Conservation (phyloP, 2,329 filamentous ascomycete species). For the Plectosphaerella sp. region DNA sequence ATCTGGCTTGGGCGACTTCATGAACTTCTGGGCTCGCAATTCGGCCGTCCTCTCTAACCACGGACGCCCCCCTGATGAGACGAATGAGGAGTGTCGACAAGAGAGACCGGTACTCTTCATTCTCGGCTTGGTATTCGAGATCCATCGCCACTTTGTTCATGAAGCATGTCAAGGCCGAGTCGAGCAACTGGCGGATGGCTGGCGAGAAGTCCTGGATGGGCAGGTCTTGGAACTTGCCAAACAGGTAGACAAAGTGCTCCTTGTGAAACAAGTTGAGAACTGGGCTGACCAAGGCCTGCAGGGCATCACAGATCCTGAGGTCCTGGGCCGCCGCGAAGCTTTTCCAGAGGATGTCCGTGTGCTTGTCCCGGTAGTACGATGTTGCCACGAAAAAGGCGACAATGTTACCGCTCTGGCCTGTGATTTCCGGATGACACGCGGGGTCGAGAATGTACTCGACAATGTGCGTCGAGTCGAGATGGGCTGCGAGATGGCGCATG, state of each 20-base stretch:
- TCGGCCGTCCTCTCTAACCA: constrained; percentile 45
- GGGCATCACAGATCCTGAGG: constrained; percentile 75
- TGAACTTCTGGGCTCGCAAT: constrained; percentile 60
- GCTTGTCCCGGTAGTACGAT: constrained; percentile 62
- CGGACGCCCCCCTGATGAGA: constrained; percentile 67
- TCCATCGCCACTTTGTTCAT: constrained; percentile 11
- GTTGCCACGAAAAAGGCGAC: constrained; percentile 84
- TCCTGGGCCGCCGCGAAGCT: constrained; percentile 79
- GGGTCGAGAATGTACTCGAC: constrained; percentile 85
- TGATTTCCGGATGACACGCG: constrained; percentile 88
- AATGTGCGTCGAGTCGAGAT: constrained; percentile 57
- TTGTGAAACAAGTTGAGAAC: constrained; percentile 45
- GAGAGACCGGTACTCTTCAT: constrained; percentile 15
- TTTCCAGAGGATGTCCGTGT: constrained; percentile 81
- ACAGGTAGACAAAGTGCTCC: constrained; percentile 57
- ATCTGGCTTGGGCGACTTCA: constrained; percentile 55
- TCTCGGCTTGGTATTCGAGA: neutral
- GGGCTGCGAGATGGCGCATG: constrained; percentile 63
- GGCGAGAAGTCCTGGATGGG: constrained; percentile 59
- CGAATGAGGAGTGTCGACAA: constrained; percentile 54
- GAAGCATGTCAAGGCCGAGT: constrained; percentile 47
- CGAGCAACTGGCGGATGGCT: constrained; percentile 58
- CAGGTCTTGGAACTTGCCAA: constrained; percentile 63
- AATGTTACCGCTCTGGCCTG: constrained; percentile 75
- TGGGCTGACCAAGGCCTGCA: constrained; percentile 59